Percentiles rank a stretch among this genome's conserved stretches.
Conservation (phyloP, 2,329 filamentous ascomycete genomes). For the Phoma sp. region DNA sequence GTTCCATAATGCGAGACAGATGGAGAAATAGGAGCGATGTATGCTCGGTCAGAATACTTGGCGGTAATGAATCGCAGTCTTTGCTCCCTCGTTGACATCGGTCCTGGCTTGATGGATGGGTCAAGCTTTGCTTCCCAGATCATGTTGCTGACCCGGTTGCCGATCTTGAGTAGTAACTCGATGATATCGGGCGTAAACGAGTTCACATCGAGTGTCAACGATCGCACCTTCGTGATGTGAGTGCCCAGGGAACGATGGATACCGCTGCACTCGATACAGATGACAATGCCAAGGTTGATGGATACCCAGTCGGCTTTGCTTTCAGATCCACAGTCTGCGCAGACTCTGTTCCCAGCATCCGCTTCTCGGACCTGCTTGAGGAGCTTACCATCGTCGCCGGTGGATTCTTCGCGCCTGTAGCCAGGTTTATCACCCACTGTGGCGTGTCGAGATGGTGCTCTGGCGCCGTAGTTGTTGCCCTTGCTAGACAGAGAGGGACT, state of each 20-base stretch:
- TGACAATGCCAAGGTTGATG: conserved; percentile 92
- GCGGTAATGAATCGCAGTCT: conserved; percentile 92
- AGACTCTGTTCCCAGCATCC: conserved; percentile 91
- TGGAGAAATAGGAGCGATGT: conserved; percentile 77
- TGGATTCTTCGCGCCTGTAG: conserved; percentile 72
- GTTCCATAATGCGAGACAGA: conserved; percentile 77
- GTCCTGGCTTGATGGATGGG: conserved; percentile 70
- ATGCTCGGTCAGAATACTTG: conserved; percentile 88
- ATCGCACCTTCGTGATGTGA: conserved; percentile 96
- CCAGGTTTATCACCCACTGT: conserved; percentile 87
- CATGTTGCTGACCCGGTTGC: conserved; percentile 95
- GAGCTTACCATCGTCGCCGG: conserved; percentile 83
- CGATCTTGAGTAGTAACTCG: conserved; percentile 87
- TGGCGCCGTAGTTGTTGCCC: conserved; percentile 55
- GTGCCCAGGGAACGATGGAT: conserved; percentile 96
- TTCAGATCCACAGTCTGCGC: conserved; percentile 90
- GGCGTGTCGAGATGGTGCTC: conserved; percentile 78
- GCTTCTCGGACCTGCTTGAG: conserved; percentile 86
- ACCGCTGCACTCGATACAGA: conserved; percentile 97
- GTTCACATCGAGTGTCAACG: conserved; percentile 90
- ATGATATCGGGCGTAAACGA: conserved; percentile 98
- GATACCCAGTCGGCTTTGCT: conserved; percentile 98
- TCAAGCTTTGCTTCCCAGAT: conserved; percentile 92
- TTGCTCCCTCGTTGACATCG: conserved; percentile 84
- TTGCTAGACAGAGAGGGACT: conserved; percentile 73